Conservation (phyloP, 1,284 basidiomycete species). For the Athelia psychrophila region DNA sequence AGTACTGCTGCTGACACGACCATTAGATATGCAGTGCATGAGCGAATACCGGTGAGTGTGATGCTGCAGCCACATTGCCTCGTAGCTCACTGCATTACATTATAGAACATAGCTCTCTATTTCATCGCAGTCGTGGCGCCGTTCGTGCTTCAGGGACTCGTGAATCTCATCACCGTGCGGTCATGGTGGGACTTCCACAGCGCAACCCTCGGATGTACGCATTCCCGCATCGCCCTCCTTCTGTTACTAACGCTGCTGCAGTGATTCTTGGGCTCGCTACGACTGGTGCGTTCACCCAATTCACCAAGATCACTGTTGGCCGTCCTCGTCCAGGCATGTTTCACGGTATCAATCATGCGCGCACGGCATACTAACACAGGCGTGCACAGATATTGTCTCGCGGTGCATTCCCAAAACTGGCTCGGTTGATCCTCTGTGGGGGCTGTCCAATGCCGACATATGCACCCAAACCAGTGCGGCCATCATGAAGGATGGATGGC, state of each 20-base stretch:
- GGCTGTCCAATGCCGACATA: slow-evolving; percentile 72
- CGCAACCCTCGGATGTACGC: slow-evolving; percentile 72
- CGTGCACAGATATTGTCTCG: slow-evolving; percentile 66
- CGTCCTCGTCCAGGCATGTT: slow-evolving; percentile 77
- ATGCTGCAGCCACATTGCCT: background rate
- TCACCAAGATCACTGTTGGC: slow-evolving; percentile 87
- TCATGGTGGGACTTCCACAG: slow-evolving; percentile 91
- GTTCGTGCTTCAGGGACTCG: slow-evolving; percentile 59
- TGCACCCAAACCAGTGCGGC: slow-evolving; percentile 70
- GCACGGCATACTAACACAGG: background rate
- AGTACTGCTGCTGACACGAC: slow-evolving; percentile 25
- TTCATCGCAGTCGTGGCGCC: slow-evolving; percentile 72
- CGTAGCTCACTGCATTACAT: background rate
- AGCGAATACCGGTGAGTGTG: slow-evolving; percentile 76
- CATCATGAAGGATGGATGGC: slow-evolving; percentile 82
- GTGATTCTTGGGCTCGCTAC: slow-evolving; percentile 75
- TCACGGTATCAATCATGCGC: background rate
- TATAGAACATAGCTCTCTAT: slow-evolving; percentile 55
- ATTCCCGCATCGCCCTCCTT: slow-evolving; percentile 16
- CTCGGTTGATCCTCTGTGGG: slow-evolving; percentile 67
- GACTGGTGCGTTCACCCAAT: slow-evolving; percentile 81
- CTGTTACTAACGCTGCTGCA: slow-evolving; percentile 23
- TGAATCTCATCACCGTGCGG: slow-evolving; percentile 70
- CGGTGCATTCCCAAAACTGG: slow-evolving; percentile 78
- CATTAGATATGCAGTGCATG: slow-evolving; percentile 74